Conservation (phyloP, 169 alveolate genomes). For the Eimeria falciformis region DNA sequence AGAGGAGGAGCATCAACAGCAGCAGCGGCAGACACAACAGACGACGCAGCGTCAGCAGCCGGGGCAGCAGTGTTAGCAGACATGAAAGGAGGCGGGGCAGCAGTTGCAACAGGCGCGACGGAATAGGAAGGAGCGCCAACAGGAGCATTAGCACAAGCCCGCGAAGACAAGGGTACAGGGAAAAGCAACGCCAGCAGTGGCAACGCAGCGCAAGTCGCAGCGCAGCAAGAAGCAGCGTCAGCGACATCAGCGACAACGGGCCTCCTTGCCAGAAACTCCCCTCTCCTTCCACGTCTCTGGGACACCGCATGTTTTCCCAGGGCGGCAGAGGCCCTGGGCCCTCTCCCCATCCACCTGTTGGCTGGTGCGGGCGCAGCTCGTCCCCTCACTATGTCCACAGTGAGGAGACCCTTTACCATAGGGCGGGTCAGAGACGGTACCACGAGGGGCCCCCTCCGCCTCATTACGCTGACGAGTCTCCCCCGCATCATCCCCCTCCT, state of each 20-base stretch:
- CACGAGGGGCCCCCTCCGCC: neutral
- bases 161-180: neutral
- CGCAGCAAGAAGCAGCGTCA: neutral
- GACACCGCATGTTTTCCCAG: neutral
- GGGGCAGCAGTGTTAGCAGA: neutral
- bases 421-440: neutral
- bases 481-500: neutral
- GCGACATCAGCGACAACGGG: neutral
- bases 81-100: neutral
- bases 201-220: conserved; percentile 2
- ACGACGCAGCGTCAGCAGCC: conserved; percentile 10
- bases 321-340: neutral
- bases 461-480: neutral
- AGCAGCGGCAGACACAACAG: conserved; percentile 13
- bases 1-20: neutral
- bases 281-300: neutral
- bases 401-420: neutral
- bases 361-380: neutral
- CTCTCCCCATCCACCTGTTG: neutral
- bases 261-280: neutral
- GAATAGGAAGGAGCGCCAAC: neutral
- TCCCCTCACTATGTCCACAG: neutral
- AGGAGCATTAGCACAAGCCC: neutral
- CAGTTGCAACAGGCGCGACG: neutral
- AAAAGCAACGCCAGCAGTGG: neutral